Percentiles rank a stretch among this genome's conserved stretches.
These are phyloP conservation scores for Helminthosporium solani DNA, from an alignment of 2,329 filamentous ascomycete genomes.

Conservation along the genomic window DNA sequence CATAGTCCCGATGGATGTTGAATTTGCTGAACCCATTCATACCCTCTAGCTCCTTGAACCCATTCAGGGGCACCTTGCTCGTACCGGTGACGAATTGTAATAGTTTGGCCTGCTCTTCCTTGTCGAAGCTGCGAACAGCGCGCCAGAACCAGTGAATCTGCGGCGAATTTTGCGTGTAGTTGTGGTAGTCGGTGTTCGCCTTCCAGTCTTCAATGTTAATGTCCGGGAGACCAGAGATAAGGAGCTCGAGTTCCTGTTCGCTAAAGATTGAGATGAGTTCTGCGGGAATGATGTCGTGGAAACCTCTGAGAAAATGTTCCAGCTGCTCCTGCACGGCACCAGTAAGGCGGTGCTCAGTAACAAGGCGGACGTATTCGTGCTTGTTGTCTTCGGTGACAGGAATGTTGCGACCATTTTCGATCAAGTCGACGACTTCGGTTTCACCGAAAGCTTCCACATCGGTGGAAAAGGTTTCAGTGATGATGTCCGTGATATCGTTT, in stretches of 20 bases:
- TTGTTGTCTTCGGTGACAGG: conserved; percentile 97
- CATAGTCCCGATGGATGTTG: conserved; percentile 98
- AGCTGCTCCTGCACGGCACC: conserved; percentile 93
- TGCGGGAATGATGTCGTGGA: conserved; percentile 96
- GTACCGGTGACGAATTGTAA: conserved; percentile 98
- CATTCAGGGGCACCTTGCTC: conserved; percentile 95
- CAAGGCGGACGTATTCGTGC: conserved; percentile 90
- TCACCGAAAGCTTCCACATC: conserved; percentile 94
- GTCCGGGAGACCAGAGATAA: conserved; percentile 95
- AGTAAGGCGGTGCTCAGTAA: conserved; percentile 91
- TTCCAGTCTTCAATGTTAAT: conserved; percentile 99
- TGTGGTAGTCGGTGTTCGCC: conserved; percentile 97
- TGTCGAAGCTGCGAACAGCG: conserved; percentile 94
- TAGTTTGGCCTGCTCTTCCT: conserved; percentile 96
- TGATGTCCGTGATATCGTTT: conserved; percentile 97
- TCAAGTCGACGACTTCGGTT: conserved; percentile 80
- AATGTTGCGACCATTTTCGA: conserved; percentile 85
- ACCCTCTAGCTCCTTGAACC: conserved; percentile 97
- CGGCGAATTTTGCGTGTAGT: conserved; percentile 89
- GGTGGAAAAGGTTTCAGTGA: conserved; percentile 92
- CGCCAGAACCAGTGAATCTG: conserved; percentile 99
- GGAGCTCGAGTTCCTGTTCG: conserved; percentile 92
- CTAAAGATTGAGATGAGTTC: conserved; percentile 97
- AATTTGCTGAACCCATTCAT: conserved; percentile 99
- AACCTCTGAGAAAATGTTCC: conserved; percentile 88